Base-by-base conservation (phyloP, 371 early-diverging fungal genomes). In the Rhizopus arrhizus region DNA sequence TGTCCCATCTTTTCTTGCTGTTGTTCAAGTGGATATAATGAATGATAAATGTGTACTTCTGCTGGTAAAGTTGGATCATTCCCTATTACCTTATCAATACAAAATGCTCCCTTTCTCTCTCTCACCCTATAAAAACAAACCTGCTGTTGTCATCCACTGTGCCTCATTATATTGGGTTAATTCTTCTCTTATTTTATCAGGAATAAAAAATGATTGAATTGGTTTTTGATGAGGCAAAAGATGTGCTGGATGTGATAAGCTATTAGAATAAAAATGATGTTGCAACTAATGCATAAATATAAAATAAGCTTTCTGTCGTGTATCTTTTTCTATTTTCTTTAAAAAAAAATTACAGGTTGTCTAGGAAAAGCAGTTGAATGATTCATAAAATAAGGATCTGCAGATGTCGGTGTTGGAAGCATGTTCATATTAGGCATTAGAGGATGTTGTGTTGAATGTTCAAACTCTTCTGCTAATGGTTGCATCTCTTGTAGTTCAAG, bases 121-220 rank as follows among this genome's bases (percentile, higher is more conserved):
- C 40, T 40, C 40, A 0, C 2, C 40, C 2, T 12, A 40, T 10
- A 40, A 40, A 12, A 40, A 40, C 12, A 40, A 40, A 87, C 88
- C 71, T 56, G 88, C 81, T 33, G 87, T 70, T 2, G 84, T 80
- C 62, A 83, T 78, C 28, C 85, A 70, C 16, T 80, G 75, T 43
- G 88, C 87, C 65, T 93, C 92, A 51, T 84, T 91, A 47, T 89
- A 82, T 54, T 82, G 77, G 15, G 87, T 88, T 45, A 96, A 71
- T 31, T 88, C 85, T 64, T 93, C 92, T 33, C 96, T 83, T 35
- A 95, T 73, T n/a, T 78, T 65, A 59, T 95, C 95, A 29, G 92
- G 80, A 56, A 96, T 87, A 58, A 92, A 94, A 67, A 94, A 94
- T 41, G 87, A 72, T 36, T 91, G 88, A 33, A 89, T 86, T 0